phyloP scores from a whole-genome alignment of 208 protist species.

The Acanthamoeba quina region DNA sequence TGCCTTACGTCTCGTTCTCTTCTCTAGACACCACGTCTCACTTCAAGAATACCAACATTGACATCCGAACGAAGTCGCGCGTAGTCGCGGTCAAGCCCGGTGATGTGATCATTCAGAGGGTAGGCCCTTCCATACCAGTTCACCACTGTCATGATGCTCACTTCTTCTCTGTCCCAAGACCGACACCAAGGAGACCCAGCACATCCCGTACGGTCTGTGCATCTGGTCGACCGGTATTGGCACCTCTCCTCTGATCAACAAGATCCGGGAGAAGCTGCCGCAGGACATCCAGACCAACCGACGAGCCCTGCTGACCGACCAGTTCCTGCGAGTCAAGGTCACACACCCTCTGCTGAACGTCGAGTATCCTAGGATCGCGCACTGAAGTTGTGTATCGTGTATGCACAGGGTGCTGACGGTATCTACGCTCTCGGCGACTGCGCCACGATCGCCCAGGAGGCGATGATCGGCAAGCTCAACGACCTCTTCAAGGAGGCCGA shows the following conservation, averaged over 20 bases:
- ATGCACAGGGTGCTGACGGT: background rate
- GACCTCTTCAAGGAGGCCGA: conserved; percentile 55
- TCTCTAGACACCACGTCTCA: conserved; percentile 19
- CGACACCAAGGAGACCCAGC: conserved; percentile 61
- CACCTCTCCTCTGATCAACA: conserved; percentile 18
- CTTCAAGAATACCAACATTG: conserved; percentile 69
- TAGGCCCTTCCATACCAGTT: background rate
- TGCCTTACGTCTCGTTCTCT: too few relatives aligned
- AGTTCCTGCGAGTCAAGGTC: conserved; percentile 45
- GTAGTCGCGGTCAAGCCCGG: conserved; percentile 20
- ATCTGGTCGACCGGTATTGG: conserved; percentile 72
- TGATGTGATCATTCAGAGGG: conserved; percentile 44
- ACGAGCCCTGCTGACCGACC: conserved; percentile 52
- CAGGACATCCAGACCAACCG: conserved; percentile 59
- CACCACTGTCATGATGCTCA: too few relatives aligned
- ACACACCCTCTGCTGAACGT: background rate
- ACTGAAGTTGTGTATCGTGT: background rate
- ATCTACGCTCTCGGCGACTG: conserved; percentile 52
- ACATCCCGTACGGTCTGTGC: conserved; percentile 68
- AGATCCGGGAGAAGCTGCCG: conserved; percentile 32
- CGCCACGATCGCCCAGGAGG: conserved; percentile 36
- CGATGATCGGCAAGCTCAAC: background rate
- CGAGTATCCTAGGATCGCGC: background rate
- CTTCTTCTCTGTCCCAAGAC: background rate
- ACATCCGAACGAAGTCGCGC: conserved; percentile 55